Base-by-base conservation (phyloP, 345 rosid genomes). In the Trapa incisa region DNA sequence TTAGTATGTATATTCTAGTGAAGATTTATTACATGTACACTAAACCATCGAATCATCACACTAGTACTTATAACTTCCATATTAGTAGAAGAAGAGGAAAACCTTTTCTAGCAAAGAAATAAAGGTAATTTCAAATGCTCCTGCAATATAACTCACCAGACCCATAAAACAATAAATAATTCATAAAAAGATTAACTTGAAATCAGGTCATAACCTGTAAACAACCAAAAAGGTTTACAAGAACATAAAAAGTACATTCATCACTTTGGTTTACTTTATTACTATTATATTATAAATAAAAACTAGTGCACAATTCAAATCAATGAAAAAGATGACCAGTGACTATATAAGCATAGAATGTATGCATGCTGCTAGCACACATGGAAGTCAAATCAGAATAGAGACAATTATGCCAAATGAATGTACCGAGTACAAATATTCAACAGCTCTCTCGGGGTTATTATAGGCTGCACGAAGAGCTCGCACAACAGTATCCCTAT, bases 361-460 rank as follows among this genome's bases (percentile, higher is more conserved):
- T 22, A 22, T 22, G 29, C 29, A 22, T 22, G 29, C 29, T 22
- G 29, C 29, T 22, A 22, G 29, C 29, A 22, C 29, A 22, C 29
- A 22, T 22, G 29, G 29, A 22, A 22, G 29, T 22, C 29, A 11
- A 5, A 54, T n/a, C 60, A n/a, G 33, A 4, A n/a, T 54, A 4
- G 4, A 8, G 22, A 54, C 1, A 15, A 54, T 41, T 37, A 14
- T 17, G 43, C 17, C 43, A 42, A 45, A 13, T 8, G 4, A 37
- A 13, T 38, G 0, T 65, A 91, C 96, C 72, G 96, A 80, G 70
- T 89, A 94, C 63, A 94, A 81, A 78, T 94, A 94, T 78, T 94
- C 97, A 74, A 94, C 95, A 79, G 99, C 99, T 77, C 97, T 86
- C 81, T 87, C 96, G 0, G 96, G 99, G 66, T 91, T 91, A 80